Evolutionary conservation across 2,329 filamentous ascomycete genomes (phyloP), one percentile per base, ranked within the genome.

Genomic region (Corniculantispora saksenae): DNA sequence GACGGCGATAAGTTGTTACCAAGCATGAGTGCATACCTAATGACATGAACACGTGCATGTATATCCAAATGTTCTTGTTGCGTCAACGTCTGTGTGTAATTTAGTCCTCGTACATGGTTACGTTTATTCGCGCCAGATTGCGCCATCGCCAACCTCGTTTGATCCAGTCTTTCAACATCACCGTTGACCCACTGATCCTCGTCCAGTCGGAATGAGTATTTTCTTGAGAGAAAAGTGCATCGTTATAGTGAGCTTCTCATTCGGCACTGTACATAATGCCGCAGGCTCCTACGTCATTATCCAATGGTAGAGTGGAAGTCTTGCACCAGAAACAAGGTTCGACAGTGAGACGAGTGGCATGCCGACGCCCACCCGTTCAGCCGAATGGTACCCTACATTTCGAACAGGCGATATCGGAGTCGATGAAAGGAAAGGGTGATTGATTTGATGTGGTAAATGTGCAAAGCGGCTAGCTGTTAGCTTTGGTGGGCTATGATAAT

Each of bases 111-210:
- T 50, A 32, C 23, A 32, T 23, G 35, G 53, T 63, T 57, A 43
- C 61, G 61, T 57, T 15, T 57, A 63, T 56, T 57, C 43, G 21
- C 25, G 53, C 51, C n/a, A 23, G 43, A 63, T 63, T 56, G 61
- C 61, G 61, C 61, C 40, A 63, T 63, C 40, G 51, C 23, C n/a
- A 55, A 8, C 3, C 48, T 13, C 17, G 35, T 13, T 17, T 15
- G 7, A 12, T 10, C 17, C n/a, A 29, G 15, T 19, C 35, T 23
- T 27, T 29, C 32, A 17, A 43, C 32, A 43, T 23, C 21, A 21
- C 2, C 4, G 5, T 47, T 25, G 60, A 45, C 32, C 25, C 35
- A 40, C 50, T 17, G 38, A 47, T 62, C 23, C 21, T 45, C 25
- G 13, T 15, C 10, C 17, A 17, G 17, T 27, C 12, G 38, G 7